Conservation (phyloP, 2,329 filamentous ascomycete genomes). For the Fusarium nisikadoi region DNA sequence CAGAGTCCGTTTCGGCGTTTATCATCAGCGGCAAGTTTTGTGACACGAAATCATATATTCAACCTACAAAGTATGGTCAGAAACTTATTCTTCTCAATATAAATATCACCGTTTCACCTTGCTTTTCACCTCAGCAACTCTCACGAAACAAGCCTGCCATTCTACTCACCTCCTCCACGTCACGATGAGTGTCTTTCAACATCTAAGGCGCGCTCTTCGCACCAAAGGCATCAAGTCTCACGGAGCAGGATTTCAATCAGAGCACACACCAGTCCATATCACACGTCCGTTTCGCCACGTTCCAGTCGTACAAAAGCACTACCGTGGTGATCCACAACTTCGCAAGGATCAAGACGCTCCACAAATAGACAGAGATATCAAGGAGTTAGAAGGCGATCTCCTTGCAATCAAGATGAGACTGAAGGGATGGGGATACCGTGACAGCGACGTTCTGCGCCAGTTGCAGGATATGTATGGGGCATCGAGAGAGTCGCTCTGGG, state of each 20-base stretch:
- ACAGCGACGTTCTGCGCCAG: not conserved
- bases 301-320: not conserved
- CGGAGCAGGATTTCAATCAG: accelerated
- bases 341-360: not conserved
- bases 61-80: too few species aligned
- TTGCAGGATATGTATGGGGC: not conserved
- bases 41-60: not conserved
- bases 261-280: not conserved
- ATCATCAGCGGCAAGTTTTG: not conserved
- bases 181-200: not conserved
- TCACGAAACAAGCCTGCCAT: too few species aligned
- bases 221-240: accelerated
- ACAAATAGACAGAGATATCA: not conserved
- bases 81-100: accelerated
- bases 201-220: not conserved
- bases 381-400: not conserved
- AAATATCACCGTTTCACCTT: accelerated
- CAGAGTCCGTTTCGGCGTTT: accelerated
- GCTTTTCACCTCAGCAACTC: too few species aligned
- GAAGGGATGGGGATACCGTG: not conserved
- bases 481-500: not conserved
- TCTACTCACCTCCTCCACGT: not conserved
- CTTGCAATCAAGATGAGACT: not conserved
- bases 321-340: too few species aligned
- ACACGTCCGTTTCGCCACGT: not conserved